These are phyloP conservation scores for Penicillium vulpinum DNA, from an alignment of 2,329 filamentous ascomycete genomes.

Conservation along the genomic window DNA sequence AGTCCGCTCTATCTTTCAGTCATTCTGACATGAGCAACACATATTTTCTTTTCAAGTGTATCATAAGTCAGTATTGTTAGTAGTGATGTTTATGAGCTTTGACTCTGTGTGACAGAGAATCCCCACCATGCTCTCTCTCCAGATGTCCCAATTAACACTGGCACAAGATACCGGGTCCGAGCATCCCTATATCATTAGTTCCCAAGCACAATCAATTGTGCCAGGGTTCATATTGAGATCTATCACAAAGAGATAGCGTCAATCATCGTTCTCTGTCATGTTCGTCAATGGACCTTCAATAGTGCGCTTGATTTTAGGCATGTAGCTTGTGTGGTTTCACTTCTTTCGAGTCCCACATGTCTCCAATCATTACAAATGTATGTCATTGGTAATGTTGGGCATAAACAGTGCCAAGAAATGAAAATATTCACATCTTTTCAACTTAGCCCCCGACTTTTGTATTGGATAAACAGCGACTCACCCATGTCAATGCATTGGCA, in stretches of 20 bases:
- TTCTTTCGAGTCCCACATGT: not conserved
- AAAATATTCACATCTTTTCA: not conserved
- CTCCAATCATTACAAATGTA: not conserved
- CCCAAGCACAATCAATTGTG: too few relatives aligned
- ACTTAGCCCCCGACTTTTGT: not conserved
- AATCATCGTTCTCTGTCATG: conserved; percentile 7
- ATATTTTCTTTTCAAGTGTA: conserved; percentile 12
- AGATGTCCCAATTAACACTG: too few relatives aligned
- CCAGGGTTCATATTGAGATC: not conserved
- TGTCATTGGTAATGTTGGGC: not conserved
- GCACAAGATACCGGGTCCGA: too few relatives aligned
- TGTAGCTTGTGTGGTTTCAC: not conserved
- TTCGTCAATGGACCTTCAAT: conserved; percentile 7
- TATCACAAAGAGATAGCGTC: not conserved
- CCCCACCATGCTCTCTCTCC: too few relatives aligned
- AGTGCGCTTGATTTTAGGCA: not conserved
- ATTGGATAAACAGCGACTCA: not conserved
- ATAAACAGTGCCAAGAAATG: not conserved
- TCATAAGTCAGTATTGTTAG: not conserved
- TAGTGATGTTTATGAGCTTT: not conserved
- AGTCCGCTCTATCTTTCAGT: not conserved
- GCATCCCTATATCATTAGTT: too few relatives aligned
- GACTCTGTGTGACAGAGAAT: not conserved
- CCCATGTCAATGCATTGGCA: not conserved
- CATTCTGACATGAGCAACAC: not conserved